Evolutionary conservation across 768 basidiomycete genomes (phyloP).

Genomic region (Cystobasidium ongulense): DNA sequence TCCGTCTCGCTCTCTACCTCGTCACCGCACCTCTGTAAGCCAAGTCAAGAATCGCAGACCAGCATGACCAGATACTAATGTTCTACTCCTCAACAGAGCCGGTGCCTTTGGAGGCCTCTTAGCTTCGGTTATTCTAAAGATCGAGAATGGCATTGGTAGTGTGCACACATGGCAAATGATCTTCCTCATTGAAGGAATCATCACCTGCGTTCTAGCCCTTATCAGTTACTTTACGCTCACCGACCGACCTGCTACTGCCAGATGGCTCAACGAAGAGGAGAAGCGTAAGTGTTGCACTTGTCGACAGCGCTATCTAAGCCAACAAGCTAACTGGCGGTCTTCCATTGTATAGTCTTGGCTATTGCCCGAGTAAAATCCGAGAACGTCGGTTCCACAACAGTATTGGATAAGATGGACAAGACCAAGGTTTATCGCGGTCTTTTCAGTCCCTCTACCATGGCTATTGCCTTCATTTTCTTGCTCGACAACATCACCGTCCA

Average conservation of each 20-base stretch:
- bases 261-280: constrained; percentile 25
- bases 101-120: constrained; percentile 23
- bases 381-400: not conserved
- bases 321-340: not conserved
- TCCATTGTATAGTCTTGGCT: constrained; percentile 1
- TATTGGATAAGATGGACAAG: constrained; percentile 5
- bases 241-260: constrained; percentile 14
- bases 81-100: not conserved
- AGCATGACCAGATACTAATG: not conserved
- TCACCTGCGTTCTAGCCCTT: constrained; percentile 16
- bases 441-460: not conserved
- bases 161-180: constrained; percentile 24
- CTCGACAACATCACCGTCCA: constrained; percentile 28
- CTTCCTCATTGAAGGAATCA: constrained; percentile 30
- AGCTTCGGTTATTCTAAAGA: constrained; percentile 12
- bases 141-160: not conserved
- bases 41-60: not conserved
- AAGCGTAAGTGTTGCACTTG: not conserved
- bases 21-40: constrained; percentile 11
- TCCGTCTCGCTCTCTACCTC: constrained; percentile 24
- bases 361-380: constrained; percentile 15
- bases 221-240: constrained; percentile 2
- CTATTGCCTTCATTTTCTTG: constrained; percentile 21
- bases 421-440: not conserved
- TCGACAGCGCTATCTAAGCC: not conserved